Evolutionary conservation across 1,284 basidiomycete genomes (phyloP), one percentile per base, ranked within the genome.

Genomic region (Irpex sp.): DNA sequence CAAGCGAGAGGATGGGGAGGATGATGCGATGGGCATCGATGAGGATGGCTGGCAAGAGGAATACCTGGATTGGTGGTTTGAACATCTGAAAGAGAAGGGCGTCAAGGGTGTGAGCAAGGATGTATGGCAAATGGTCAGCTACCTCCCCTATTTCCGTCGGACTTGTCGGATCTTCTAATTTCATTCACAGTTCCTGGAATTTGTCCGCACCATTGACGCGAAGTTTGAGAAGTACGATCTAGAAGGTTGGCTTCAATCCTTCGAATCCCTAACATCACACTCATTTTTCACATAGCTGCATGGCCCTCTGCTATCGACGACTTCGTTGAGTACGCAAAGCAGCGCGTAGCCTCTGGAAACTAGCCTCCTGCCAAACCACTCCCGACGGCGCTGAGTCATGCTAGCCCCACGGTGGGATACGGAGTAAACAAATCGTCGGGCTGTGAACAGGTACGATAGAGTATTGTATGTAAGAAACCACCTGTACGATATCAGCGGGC

Each of bases 291-390:
- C 26, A 26, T 71, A 93, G 93, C 85, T 62, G 91, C 94, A 1
- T 96, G 94, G 93, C 93, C 94, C 2, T 93, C 92, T 48, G 83
- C 89, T 40, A 93, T 96, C 68, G 93, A 96, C 72, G 92, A 94
- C 67, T 95, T 94, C 71, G 93, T 94, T n/a, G 84, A 83, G 59
- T 89, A 83, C 72, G 88, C 85, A 47, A 85, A 80, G 73, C 76
- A 76, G 65, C 72, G 74, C n/a, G 48, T 74, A 34, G 67, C 63
- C 13, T 26, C 61, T 37, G 52, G 34, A 19, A 48, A 58, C 17
- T 63, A 51, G 57, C 8, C 21, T 8, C 11, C 34, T 9, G 49
- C 55, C 36, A 13, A 62, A 37, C 19, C 26, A 26, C 26, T 26
- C 26, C 26, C 26, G 51, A 51, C 44, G n/a, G 34, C 19, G 31